Evolutionary conservation across 306 rosid species (phyloP).

Genomic region (Purshia tridentata): DNA sequence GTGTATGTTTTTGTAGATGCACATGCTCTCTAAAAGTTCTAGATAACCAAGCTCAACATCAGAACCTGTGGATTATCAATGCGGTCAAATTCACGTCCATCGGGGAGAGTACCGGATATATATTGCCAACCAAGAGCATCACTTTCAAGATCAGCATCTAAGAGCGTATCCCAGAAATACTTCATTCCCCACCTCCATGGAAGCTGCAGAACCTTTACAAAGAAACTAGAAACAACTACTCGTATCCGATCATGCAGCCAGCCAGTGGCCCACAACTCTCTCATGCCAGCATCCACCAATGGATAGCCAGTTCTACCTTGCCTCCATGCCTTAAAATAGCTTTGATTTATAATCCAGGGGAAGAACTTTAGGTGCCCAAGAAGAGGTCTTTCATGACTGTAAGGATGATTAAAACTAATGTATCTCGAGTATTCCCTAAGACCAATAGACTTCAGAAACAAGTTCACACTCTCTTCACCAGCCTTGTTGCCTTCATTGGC

Average conservation of each 20-base stretch:
- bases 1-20: slow-evolving; percentile 13
- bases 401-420: slow-evolving; percentile 83
- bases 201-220: slow-evolving; percentile 93
- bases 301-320: slow-evolving; percentile 99
- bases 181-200: slow-evolving; percentile 99
- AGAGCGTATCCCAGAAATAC: slow-evolving; percentile 96
- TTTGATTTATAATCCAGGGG: slow-evolving; percentile 77
- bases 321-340: slow-evolving; percentile 87
- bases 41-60: slow-evolving; percentile 15
- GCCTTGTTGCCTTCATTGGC: slow-evolving; percentile 82
- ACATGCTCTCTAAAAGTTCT: slow-evolving; percentile 16
- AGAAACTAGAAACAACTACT: slow-evolving; percentile 91
- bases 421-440: slow-evolving; percentile 92
- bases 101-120: slow-evolving; percentile 87
- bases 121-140: slow-evolving; percentile 99
- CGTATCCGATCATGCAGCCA: slow-evolving; percentile 95
- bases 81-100: slow-evolving; percentile 84
- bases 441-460: slow-evolving; percentile 86
- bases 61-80: slow-evolving; percentile 96
- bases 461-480: slow-evolving; percentile 86
- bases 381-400: slow-evolving; percentile 82
- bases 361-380: slow-evolving; percentile 83
- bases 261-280: slow-evolving; percentile 98
- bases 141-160: slow-evolving; percentile 95
- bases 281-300: slow-evolving; percentile 97